These are phyloP conservation scores for Malus domestica DNA, from an alignment of 306 rosid genomes.

Conservation along the genomic window DNA sequence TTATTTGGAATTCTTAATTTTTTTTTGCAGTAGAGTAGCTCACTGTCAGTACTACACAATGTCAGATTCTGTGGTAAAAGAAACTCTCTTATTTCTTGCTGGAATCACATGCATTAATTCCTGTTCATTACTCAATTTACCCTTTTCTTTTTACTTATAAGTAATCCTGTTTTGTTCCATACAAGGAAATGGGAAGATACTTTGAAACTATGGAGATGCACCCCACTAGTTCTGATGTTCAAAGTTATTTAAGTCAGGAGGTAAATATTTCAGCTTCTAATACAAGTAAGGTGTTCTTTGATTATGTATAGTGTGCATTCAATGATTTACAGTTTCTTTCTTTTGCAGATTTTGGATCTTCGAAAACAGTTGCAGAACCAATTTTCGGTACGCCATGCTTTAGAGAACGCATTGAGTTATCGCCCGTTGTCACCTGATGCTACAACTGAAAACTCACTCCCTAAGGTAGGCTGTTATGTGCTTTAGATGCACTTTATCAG, in stretches of 20 bases:
- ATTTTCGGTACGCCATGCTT: constrained; percentile 42
- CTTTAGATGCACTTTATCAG: neutral
- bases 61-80: neutral
- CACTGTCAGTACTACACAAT: neutral
- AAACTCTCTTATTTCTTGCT: neutral
- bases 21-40: neutral
- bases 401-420: constrained; percentile 58
- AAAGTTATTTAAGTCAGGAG: constrained; percentile 71
- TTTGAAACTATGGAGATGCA: constrained; percentile 50
- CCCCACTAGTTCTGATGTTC: constrained; percentile 30
- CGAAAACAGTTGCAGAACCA: constrained; percentile 67
- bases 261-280: constrained; percentile 26
- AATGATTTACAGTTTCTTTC: constrained; percentile 15
- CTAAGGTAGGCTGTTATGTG: constrained; percentile 48
- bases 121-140: neutral
- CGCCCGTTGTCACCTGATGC: constrained; percentile 48
- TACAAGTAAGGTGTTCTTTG: neutral
- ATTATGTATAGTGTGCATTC: neutral
- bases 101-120: neutral
- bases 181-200: constrained; percentile 35
- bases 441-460: constrained; percentile 43
- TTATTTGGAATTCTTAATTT: neutral
- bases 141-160: neutral
- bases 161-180: constrained; percentile 10
- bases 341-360: constrained; percentile 63